Base-by-base conservation (phyloP, 257 asterid genomes). In the Buddleja alternifolia region DNA sequence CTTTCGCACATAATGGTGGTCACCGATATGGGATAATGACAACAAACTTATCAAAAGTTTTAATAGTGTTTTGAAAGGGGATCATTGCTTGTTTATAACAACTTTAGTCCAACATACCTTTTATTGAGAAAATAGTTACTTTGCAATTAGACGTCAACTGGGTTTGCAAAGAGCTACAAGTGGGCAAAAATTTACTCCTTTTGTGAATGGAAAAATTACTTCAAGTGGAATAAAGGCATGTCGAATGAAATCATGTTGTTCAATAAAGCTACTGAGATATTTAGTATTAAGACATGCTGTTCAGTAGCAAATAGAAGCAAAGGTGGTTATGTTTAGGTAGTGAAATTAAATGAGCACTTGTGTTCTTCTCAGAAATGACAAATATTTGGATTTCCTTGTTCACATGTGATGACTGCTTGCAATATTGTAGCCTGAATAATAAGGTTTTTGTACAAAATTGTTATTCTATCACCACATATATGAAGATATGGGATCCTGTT, bases 311-410 rank as follows among this genome's bases (percentile, higher is more conserved):
- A n/a, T n/a, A n/a, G n/a, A n/a, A n/a, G n/a, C n/a, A n/a, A n/a
- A n/a, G n/a, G 66, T 7, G 16, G 21, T 36, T 37, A 60, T 60
- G 15, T 19, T 8, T 34, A 19, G 16, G 32, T 60, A 4, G 9
- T 60, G 16, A 60, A n/a, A n/a, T n/a, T n/a, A n/a, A n/a, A n/a
- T n/a, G n/a, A n/a, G n/a, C n/a, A n/a, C n/a, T n/a, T n/a, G 7
- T 39, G 66, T 8, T 60, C 51, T 36, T 60, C 34, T 60, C 50
- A 19, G 17, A 60, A 60, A 10, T 58, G 64, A 47, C 64, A 32
- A n/a, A 58, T 58, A 58, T 58, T 29, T 14, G 47, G 64, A 29
- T 58, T 58, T 58, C 64, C 64, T 58, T 58, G 47, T 16, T 58
- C 63, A 11, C 64, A 32, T 36, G 64, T 58, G 0, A 12, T 58